These are phyloP conservation scores for Globisporangium spinosum DNA, from an alignment of 352 stramenopile genomes.

Conservation along the genomic window DNA sequence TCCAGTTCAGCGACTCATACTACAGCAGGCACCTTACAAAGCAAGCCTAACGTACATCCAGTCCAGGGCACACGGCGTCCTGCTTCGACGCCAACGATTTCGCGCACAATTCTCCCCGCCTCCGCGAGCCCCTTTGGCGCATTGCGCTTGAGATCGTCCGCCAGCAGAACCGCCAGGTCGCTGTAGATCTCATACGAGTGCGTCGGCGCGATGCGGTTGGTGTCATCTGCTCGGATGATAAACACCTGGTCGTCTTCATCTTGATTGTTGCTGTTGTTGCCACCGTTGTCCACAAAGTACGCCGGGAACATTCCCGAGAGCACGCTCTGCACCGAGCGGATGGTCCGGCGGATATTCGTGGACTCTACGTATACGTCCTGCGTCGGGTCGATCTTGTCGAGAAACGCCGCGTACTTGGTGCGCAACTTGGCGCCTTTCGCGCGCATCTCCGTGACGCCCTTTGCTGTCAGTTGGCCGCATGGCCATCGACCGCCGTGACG, in stretches of 20 bases:
- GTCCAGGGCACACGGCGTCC: slow-evolving; percentile 59
- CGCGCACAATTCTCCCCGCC: slow-evolving; percentile 36
- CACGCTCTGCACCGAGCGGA: slow-evolving; percentile 66
- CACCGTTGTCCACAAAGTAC: slow-evolving; percentile 24
- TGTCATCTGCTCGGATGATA: slow-evolving; percentile 44
- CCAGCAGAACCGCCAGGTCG: slow-evolving; percentile 43
- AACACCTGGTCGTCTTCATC: slow-evolving; percentile 22
- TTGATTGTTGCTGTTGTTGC: slow-evolving; percentile 9
- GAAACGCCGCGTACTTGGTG: slow-evolving; percentile 34
- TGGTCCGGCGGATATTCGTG: slow-evolving; percentile 75
- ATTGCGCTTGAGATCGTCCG: slow-evolving; percentile 46
- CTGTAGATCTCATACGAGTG: slow-evolving; percentile 67
- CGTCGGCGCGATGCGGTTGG: slow-evolving; percentile 48
- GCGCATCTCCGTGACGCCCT: slow-evolving; percentile 64
- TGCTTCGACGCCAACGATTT: slow-evolving; percentile 34
- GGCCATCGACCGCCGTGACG: slow-evolving; percentile 64
- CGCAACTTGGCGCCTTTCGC: slow-evolving; percentile 44
- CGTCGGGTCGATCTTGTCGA: slow-evolving; percentile 30
- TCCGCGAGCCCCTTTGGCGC: slow-evolving; percentile 39
- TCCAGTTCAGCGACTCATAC: background rate
- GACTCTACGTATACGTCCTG: slow-evolving; percentile 63
- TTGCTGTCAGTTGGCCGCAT: slow-evolving; percentile 66
- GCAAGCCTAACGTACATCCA: slow-evolving; percentile 35
- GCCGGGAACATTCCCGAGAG: slow-evolving; percentile 64
- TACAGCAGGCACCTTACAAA: background rate